Evolutionary conservation across 768 basidiomycete genomes (phyloP).

Genomic region (Boletus subparvulus): DNA sequence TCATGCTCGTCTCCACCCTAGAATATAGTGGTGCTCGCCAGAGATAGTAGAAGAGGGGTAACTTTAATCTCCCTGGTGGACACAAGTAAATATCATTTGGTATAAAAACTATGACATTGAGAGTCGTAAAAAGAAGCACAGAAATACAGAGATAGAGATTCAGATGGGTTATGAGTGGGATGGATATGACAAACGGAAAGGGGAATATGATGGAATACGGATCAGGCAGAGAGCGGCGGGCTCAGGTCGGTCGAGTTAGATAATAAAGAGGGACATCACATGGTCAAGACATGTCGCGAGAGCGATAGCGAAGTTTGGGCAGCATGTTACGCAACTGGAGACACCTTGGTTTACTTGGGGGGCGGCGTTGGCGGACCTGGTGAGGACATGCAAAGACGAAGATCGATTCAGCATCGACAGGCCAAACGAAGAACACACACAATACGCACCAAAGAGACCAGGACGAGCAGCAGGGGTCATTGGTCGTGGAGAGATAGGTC

Average conservation of each 20-base stretch:
- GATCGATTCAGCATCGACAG: not conserved
- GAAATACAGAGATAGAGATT: conserved; percentile 3
- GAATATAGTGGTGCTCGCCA: too few relatives aligned
- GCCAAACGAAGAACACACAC: not conserved
- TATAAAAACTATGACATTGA: not conserved
- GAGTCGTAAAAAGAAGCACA: not conserved
- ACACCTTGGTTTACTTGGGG: conserved; percentile 35
- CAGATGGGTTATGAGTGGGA: not conserved
- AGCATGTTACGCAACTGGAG: not conserved
- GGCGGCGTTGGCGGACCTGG: conserved; percentile 48
- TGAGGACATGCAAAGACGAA: not conserved
- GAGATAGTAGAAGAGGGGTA: not conserved
- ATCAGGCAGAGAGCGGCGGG: not conserved
- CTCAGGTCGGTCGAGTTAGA: not conserved
- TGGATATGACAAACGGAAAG: not conserved
- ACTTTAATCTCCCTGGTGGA: not conserved
- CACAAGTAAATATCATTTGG: not conserved
- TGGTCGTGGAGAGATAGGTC: conserved; percentile 33
- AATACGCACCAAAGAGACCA: conserved; percentile 63
- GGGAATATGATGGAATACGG: not conserved
- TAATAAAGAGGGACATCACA: conserved; percentile 4
- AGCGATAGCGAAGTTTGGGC: not conserved
- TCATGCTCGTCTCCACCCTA: not conserved
- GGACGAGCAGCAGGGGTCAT: conserved; percentile 50
- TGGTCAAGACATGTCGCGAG: not conserved